Conservation (phyloP, 495 filamentous ascomycete genomes). For the Neurospora pannonica region DNA sequence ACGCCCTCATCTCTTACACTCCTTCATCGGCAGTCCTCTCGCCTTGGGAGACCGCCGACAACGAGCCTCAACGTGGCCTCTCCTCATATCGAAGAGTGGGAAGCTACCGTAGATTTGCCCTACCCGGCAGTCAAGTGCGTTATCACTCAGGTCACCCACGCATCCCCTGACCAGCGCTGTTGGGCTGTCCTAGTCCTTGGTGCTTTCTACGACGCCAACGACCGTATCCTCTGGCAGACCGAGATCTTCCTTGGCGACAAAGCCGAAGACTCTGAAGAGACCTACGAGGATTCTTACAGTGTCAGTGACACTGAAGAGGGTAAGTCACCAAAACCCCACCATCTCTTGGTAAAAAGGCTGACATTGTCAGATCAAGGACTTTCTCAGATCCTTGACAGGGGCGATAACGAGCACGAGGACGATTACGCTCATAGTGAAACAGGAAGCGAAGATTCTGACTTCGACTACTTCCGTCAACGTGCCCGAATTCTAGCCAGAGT, state of each 20-base stretch:
- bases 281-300: background rate
- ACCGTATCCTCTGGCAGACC: background rate
- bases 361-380: background rate
- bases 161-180: background rate
- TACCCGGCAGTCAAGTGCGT: slow-evolving; percentile 21
- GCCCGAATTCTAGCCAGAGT: background rate
- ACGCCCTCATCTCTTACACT: background rate
- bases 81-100: background rate
- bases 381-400: background rate
- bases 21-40: background rate
- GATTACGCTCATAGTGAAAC: background rate
- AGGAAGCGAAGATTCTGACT: background rate
- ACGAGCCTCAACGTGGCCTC: background rate
- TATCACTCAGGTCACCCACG: slow-evolving; percentile 4
- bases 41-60: background rate
- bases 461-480: background rate
- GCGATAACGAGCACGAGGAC: background rate
- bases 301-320: background rate
- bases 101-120: slow-evolving; percentile 9
- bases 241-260: background rate
- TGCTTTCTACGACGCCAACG: slow-evolving; percentile 5
- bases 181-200: slow-evolving; percentile 25
- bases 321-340: background rate
- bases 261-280: background rate
- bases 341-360: background rate